Base-by-base conservation (phyloP, 805 yeast species). In the Monosporozyma yasuniensis region DNA sequence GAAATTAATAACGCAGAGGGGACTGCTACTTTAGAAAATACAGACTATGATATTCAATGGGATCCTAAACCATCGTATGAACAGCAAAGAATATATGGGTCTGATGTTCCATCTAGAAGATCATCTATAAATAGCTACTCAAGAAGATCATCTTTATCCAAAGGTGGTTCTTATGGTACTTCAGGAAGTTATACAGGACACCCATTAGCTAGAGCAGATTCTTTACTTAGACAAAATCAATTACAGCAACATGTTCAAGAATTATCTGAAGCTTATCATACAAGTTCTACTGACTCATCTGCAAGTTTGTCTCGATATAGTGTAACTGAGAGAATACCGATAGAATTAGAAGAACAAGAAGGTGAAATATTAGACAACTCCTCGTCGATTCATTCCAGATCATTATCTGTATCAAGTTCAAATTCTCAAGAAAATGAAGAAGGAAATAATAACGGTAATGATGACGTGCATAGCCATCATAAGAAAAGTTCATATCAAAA, bases 1-100 rank as follows among this genome's bases (percentile, higher is more conserved):
- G 93, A 88, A 56, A 83, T 91, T 44, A 90, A 84, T 59, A 73
- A 76, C 47, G 97, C 98, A 0, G 93, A 86, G 48, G 96, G 96
- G 44, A 76, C 91, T 1, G 86, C 96, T 1, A 83, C 91, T 2
- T 63, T 83, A 56, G 86, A 81, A 53, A 76, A 78, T 56, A 77
- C 84, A 21, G 93, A 85, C 61, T 85, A 81, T 59, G 83, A 85
- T 60, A 81, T 87, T 7, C 74, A 79, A 56, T 84, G 93, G 84
- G 89, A 85, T 54, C 73, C 65, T 3, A 54, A 59, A 4, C 69
- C 69, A 5, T 60, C 78, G 27, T 76, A 78, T 34, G 79, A 78
- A 32, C 83, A 78, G 49, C 63, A 64, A 44, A 55, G 68, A 46
- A 52, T 71, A 16, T 66, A 60, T 57, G 73, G 64, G 59, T 56